phyloP scores from a whole-genome alignment of 1,284 basidiomycete genomes.

The Limonomyces culmigenus region DNA sequence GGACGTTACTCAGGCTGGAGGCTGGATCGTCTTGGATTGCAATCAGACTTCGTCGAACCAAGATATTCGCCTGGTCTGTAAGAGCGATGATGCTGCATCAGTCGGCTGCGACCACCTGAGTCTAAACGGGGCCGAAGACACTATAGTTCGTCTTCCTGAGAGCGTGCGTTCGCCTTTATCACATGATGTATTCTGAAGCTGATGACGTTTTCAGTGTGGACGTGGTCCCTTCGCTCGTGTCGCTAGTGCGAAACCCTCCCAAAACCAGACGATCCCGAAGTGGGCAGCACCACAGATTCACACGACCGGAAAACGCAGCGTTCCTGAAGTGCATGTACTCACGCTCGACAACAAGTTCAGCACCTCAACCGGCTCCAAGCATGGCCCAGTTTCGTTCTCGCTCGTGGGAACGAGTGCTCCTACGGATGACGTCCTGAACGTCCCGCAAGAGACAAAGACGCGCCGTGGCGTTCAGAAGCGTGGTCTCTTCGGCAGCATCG shows the following conservation, averaged over 20 bases:
- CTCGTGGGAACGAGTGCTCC: neutral
- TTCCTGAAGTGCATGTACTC: conserved; percentile 24
- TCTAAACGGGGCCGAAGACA: conserved; percentile 26
- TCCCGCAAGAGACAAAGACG: too few relatives aligned
- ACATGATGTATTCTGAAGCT: neutral
- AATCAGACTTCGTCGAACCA: conserved; percentile 20
- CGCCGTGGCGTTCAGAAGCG: too few relatives aligned
- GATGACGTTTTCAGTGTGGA: conserved; percentile 21
- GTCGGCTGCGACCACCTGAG: conserved; percentile 27
- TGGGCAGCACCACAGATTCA: conserved; percentile 14
- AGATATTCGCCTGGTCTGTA: conserved; percentile 31
- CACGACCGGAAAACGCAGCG: conserved; percentile 16
- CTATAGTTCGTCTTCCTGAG: conserved; percentile 33
- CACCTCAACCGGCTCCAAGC: conserved; percentile 16
- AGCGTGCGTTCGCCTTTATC: conserved; percentile 22
- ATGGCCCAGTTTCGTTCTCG: conserved; percentile 4
- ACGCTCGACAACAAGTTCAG: conserved; percentile 24
- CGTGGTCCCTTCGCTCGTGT: conserved; percentile 31
- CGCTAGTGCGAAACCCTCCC: conserved; percentile 20
- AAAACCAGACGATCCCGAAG: conserved; percentile 23
- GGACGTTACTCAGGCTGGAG: conserved; percentile 33
- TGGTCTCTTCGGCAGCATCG: too few relatives aligned
- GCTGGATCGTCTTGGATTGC: conserved; percentile 34
- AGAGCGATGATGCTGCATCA: conserved; percentile 9
- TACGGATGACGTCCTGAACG: neutral